A percentile compares a stretch with the other conserved stretches of the same genome.
Evolutionary conservation across 2,329 filamentous ascomycete genomes (phyloP).

Genomic region (Trichoderma sp.): DNA sequence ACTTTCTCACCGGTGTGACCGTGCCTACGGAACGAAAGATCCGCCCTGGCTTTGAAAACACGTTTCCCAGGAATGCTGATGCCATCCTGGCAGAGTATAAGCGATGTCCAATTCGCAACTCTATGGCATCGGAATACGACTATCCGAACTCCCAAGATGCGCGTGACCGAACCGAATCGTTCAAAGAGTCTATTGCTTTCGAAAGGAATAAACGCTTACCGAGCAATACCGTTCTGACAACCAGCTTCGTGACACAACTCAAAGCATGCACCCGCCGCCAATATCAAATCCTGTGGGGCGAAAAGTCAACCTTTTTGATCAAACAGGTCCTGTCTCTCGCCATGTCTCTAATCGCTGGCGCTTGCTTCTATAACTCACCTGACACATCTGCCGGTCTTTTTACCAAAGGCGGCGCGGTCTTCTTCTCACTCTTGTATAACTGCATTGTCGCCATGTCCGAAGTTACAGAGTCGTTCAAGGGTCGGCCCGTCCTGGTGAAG

Average conservation of each 20-base stretch:
- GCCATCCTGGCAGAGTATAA: constrained; percentile 53
- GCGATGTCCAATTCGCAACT: constrained; percentile 49
- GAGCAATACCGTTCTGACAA: constrained; percentile 57
- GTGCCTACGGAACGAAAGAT: constrained; percentile 70
- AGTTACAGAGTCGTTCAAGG: constrained; percentile 63
- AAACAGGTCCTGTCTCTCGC: constrained; percentile 60
- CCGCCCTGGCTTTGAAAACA: constrained; percentile 41
- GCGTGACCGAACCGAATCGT: constrained; percentile 52
- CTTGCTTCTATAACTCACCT: constrained; percentile 67
- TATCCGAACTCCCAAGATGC: constrained; percentile 56
- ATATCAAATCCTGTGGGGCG: constrained; percentile 66
- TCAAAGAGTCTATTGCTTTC: constrained; percentile 52
- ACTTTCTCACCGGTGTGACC: constrained; percentile 67
- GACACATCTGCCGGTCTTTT: constrained; percentile 61
- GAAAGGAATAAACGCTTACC: constrained; percentile 59
- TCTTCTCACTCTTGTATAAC: constrained; percentile 65
- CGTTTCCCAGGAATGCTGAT: constrained; percentile 49
- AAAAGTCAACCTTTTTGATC: constrained; percentile 64
- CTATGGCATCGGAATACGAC: constrained; percentile 58
- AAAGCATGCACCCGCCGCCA: constrained; percentile 59
- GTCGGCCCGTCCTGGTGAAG: constrained; percentile 60
- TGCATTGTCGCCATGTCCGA: constrained; percentile 64
- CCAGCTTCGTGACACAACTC: constrained; percentile 57
- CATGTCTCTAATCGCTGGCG: constrained; percentile 64
- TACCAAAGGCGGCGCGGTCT: constrained; percentile 63